A percentile compares a stretch with the other conserved stretches of the same genome.
Conservation (phyloP, 2,329 filamentous ascomycete species). For the Ceratocystis colombiana region DNA sequence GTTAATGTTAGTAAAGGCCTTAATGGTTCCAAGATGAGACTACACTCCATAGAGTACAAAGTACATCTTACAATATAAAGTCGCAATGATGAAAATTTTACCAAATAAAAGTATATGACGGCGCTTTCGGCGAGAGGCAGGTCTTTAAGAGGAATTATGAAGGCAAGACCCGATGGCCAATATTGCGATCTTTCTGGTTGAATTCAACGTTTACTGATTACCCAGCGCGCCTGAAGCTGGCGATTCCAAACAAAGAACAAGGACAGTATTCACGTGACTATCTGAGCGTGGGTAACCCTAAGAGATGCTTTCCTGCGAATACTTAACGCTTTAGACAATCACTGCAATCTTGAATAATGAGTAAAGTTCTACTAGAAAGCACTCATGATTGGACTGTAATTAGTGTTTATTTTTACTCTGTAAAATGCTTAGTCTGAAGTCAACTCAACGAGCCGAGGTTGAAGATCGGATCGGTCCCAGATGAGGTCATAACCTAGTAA, state of each 20-base stretch:
- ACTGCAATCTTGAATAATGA: neutral
- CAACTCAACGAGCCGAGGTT: neutral
- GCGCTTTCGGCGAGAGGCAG: neutral
- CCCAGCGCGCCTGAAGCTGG: neutral
- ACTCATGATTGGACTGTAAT: too few relatives aligned
- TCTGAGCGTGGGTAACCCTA: neutral
- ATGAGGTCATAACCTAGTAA: constrained; percentile 2
- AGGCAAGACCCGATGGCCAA: too few relatives aligned
- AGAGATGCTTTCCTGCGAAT: neutral
- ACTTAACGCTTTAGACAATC: neutral
- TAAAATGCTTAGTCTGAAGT: neutral
- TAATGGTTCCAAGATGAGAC: neutral
- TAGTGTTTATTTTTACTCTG: too few relatives aligned
- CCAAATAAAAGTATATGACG: neutral
- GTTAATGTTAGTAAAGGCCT: neutral
- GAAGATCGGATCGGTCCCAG: neutral
- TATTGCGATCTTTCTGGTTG: too few relatives aligned
- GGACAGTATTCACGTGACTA: neutral
- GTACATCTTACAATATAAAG: neutral
- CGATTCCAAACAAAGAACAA: neutral
- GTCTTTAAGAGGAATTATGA: neutral
- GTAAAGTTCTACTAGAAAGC: neutral
- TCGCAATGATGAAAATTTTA: neutral
- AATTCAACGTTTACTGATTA: neutral
- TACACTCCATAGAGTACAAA: neutral